These are phyloP conservation scores for Kregervanrija pseudodelftensis DNA, from an alignment of 805 yeast genomes.

Conservation along the genomic window DNA sequence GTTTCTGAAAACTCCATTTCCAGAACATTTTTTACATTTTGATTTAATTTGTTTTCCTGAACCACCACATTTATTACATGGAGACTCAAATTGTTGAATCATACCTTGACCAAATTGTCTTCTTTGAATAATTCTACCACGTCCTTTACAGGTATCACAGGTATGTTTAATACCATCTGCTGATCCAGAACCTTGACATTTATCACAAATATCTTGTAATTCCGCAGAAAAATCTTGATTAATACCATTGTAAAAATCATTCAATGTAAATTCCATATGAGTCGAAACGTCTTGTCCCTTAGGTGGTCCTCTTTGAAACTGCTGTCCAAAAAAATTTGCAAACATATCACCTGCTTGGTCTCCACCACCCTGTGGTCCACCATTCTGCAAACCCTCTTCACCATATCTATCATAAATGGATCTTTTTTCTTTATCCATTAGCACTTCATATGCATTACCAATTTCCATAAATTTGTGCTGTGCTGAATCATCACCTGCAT, in stretches of 20 bases:
- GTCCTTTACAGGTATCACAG: slow-evolving; percentile 70
- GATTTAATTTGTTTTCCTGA: slow-evolving; percentile 59
- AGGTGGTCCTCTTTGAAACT: slow-evolving; percentile 34
- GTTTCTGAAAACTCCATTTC: slow-evolving; percentile 54
- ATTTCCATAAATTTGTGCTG: slow-evolving; percentile 82
- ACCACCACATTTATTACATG: slow-evolving; percentile 79
- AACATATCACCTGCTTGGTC: slow-evolving; percentile 52
- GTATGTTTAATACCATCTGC: slow-evolving; percentile 62
- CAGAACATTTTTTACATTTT: slow-evolving; percentile 65
- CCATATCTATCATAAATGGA: slow-evolving; percentile 70
- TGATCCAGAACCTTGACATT: slow-evolving; percentile 82
- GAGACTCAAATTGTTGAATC: slow-evolving; percentile 75
- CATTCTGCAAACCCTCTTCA: slow-evolving; percentile 59
- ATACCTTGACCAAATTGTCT: slow-evolving; percentile 85
- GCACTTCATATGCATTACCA: slow-evolving; percentile 88
- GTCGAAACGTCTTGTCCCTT: slow-evolving; percentile 60
- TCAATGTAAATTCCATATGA: slow-evolving; percentile 46
- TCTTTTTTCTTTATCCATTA: slow-evolving; percentile 65
- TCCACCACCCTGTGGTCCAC: slow-evolving; percentile 43
- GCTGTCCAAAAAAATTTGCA: slow-evolving; percentile 45
- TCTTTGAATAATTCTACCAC: slow-evolving; percentile 57
- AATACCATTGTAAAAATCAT: slow-evolving; percentile 67
- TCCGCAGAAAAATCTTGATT: slow-evolving; percentile 52
- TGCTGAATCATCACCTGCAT: slow-evolving; percentile 74
- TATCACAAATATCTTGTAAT: slow-evolving; percentile 68